These are phyloP conservation scores for Scedosporium aurantiacum DNA, from an alignment of 2,329 filamentous ascomycete species.

Conservation along the genomic window DNA sequence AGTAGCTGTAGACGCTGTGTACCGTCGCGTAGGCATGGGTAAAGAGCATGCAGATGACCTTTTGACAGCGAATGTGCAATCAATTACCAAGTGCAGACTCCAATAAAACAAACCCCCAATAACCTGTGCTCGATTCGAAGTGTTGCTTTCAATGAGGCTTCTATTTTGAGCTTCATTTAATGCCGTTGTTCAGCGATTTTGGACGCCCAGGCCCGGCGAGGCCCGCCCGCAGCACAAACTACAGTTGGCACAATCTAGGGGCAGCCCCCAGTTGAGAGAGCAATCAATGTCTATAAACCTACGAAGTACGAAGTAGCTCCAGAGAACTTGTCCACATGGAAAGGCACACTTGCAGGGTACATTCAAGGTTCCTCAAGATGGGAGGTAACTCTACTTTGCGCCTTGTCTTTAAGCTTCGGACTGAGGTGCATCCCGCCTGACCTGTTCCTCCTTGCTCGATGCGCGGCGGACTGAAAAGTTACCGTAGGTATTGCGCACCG, in stretches of 20 bases:
- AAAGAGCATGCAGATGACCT: not conserved
- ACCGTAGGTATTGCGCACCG: not conserved
- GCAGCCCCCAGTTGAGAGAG: not conserved
- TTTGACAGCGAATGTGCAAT: not conserved
- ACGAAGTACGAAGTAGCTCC: too few species aligned
- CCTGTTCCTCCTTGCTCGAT: not conserved
- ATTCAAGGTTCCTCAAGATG: too few species aligned
- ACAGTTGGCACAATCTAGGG: not conserved
- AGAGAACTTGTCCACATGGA: too few species aligned
- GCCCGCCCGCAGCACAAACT: not conserved
- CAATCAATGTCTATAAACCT: not conserved
- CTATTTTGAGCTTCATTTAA: not conserved
- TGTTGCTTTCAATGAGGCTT: not conserved
- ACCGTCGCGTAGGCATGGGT: not conserved
- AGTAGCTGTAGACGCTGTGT: not conserved
- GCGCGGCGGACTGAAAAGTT: not conserved
- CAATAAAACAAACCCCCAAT: not conserved
- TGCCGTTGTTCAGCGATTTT: not conserved
- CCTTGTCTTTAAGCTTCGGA: not conserved
- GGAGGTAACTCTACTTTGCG: too few species aligned
- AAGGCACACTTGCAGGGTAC: too few species aligned
- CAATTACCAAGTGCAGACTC: not conserved
- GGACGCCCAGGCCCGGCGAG: not conserved
- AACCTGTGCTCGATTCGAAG: not conserved
- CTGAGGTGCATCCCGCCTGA: not conserved